Evolutionary conservation across 2,329 filamentous ascomycete genomes (phyloP).

Genomic region (Tetracladium maxilliforme): DNA sequence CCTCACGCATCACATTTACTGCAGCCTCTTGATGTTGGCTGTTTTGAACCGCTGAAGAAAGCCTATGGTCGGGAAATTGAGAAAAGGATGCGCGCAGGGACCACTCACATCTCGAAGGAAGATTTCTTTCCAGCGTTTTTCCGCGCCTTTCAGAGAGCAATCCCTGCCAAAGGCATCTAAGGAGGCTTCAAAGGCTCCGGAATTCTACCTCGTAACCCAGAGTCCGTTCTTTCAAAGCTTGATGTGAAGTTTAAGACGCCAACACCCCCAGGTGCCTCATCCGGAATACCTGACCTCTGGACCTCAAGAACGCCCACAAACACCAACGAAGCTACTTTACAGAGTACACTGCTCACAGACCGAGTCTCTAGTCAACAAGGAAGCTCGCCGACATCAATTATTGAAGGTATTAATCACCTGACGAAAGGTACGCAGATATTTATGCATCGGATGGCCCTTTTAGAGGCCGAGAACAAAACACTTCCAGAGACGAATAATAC

Average conservation of each 20-base stretch:
- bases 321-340: constrained; percentile 4
- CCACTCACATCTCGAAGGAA: constrained; percentile 15
- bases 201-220: constrained; percentile 15
- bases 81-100: constrained; percentile 11
- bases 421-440: too few relatives aligned
- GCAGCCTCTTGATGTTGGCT: constrained; percentile 21
- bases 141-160: too few relatives aligned
- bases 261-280: constrained; percentile 4
- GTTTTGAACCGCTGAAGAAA: constrained; percentile 18
- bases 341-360: constrained; percentile 5
- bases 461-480: too few relatives aligned
- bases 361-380: constrained; percentile 4
- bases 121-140: constrained; percentile 12
- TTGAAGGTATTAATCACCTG: too few relatives aligned
- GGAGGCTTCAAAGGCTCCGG: too few relatives aligned
- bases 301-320: constrained; percentile 8
- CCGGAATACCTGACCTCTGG: constrained; percentile 3
- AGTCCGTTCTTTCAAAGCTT: constrained; percentile 16
- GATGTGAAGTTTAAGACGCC: constrained; percentile 10
- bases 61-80: constrained; percentile 14
- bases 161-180: too few relatives aligned
- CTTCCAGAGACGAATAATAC: too few relatives aligned
- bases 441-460: too few relatives aligned
- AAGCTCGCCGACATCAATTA: constrained; percentile 3
- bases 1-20: constrained; percentile 20